Evolutionary conservation across 257 asterid species (phyloP), one percentile per base, ranked within the genome.

Genomic region (Solanum sejunctum): DNA sequence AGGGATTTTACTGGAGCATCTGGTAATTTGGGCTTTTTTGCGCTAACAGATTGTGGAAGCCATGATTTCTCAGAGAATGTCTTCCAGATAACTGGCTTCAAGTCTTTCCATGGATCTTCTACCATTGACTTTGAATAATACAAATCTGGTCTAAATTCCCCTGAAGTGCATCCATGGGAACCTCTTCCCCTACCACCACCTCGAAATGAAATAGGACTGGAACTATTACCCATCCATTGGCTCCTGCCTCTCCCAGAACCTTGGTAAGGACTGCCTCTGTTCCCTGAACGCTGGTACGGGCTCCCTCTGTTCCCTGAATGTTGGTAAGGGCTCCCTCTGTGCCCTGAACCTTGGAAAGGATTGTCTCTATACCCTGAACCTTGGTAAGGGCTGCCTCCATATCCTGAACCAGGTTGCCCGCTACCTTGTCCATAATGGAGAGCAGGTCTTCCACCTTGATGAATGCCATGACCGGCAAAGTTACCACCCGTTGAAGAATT

Each of bases 61-160:
- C 94, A 91, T 32, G 92, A 82, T 72, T 88, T 81, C 26, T 51
- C 83, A 55, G 89, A 77, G 64, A 58, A 32, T 49, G 84, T 87
- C 89, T 84, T 91, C 98, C 94, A 92, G 63, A 90, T 17, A 85
- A 91, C 90, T 7, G 97, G 97, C 56, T 54, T 87, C 88, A 95
- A 66, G 55, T 5, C 23, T 87, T 86, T 85, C 98, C 99, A 95
- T 1, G 99, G 98, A 86, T 94, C 98, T 89, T 92, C 98, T 12
- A 93, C 75, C 99, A 96, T 96, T 60, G 92, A 95, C 89, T 89
- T 88, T 28, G 84, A 83, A 88, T 90, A 96, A 89, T 90, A 96
- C 49, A 43, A 43, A 82, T 82, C 60, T 9, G 84, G 84, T 60
- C 84, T 82, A 61, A 43, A 43, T 26, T 82, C 84, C 2, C 47